A percentile compares a stretch with the other conserved stretches of the same genome.
phyloP scores from a whole-genome alignment of 1,139 yeast species.

The Nakaseomyces bracarensis region DNA sequence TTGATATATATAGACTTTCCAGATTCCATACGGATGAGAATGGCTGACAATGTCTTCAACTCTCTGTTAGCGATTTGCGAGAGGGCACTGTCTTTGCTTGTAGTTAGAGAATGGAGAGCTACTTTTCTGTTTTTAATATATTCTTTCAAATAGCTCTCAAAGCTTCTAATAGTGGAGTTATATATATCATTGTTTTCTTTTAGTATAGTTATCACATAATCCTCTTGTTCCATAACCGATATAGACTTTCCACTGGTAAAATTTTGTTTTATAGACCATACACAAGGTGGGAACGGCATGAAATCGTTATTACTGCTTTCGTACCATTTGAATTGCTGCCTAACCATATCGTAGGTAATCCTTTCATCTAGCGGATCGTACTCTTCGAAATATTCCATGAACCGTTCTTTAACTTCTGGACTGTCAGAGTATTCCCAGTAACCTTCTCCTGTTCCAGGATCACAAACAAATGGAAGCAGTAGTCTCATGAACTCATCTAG shows the following conservation, averaged over 20 bases:
- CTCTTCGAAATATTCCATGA: slow-evolving; percentile 1
- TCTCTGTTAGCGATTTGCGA: not conserved
- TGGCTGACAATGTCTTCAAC: not conserved
- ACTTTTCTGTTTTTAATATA: not conserved
- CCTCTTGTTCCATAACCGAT: not conserved
- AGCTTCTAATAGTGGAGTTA: not conserved
- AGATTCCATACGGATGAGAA: not conserved
- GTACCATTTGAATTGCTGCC: slow-evolving; percentile 1
- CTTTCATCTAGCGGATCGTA: not conserved
- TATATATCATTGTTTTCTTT: not conserved
- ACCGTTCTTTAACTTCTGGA: not conserved
- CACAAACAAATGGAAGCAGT: not conserved
- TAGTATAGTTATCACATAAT: not conserved
- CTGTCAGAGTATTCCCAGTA: not conserved
- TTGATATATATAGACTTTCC: not conserved
- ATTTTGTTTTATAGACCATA: not conserved
- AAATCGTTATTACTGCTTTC: slow-evolving; percentile 1
- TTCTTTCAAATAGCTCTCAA: not conserved
- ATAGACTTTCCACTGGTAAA: not conserved
- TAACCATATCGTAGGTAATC: not conserved
- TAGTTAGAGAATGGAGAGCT: not conserved
- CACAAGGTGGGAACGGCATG: slow-evolving; percentile 5
- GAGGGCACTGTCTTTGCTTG: slow-evolving; percentile 1
- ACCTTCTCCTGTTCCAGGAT: not conserved
- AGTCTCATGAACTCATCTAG: not conserved